These are phyloP conservation scores for Annulohypoxylon nitens DNA, from an alignment of 495 filamentous ascomycete species.

Conservation along the genomic window DNA sequence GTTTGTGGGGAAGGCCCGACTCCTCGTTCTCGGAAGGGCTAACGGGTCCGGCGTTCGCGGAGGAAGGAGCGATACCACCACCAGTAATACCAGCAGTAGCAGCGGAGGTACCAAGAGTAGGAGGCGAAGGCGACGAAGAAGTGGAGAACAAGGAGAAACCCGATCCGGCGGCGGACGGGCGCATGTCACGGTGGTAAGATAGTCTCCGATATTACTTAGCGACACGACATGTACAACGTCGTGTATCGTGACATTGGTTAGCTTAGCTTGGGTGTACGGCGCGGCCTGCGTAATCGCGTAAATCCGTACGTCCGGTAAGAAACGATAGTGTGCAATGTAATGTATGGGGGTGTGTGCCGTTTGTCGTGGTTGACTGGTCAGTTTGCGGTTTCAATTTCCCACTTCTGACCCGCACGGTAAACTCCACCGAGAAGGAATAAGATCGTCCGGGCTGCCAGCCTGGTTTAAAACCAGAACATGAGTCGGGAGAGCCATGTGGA, in stretches of 20 bases:
- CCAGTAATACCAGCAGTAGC: background rate
- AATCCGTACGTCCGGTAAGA: background rate
- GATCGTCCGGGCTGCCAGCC: background rate
- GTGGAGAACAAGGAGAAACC: constrained; percentile 28
- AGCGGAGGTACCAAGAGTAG: constrained; percentile 15
- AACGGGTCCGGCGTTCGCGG: background rate
- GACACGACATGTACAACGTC: background rate
- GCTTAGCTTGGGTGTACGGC: background rate
- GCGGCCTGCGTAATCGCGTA: background rate
- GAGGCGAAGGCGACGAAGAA: background rate
- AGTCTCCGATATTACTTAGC: background rate
- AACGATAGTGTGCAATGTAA: background rate
- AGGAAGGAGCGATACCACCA: constrained; percentile 15
- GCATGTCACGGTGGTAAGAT: constrained; percentile 32
- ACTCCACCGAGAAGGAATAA: constrained; percentile 16
- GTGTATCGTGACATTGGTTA: constrained; percentile 12
- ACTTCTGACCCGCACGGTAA: constrained; percentile 2
- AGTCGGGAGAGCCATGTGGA: constrained; percentile 19
- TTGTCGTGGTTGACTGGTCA: constrained; percentile 17
- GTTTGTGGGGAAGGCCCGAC: constrained; percentile 33
- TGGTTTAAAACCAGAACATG: constrained; percentile 10
- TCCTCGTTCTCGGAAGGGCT: constrained; percentile 27
- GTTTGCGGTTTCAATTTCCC: constrained; percentile 3
- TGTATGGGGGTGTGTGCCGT: constrained; percentile 7
- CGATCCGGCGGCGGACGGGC: constrained; percentile 28